These are phyloP conservation scores for Arctium lappa DNA, from an alignment of 129 eudicot species.

Conservation along the genomic window DNA sequence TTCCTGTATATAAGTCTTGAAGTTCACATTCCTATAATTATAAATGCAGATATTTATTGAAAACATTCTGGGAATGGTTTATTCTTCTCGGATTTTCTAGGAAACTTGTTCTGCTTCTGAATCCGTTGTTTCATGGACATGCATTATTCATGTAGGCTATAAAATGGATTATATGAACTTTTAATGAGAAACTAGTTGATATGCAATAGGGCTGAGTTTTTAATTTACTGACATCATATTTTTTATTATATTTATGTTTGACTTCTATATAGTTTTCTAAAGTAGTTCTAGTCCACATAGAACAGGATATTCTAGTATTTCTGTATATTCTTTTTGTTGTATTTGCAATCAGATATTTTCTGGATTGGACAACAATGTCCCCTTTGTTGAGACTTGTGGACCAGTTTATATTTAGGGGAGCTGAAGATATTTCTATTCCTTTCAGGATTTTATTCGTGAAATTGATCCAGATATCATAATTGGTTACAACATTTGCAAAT, in stretches of 20 bases:
- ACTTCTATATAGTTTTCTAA: background rate
- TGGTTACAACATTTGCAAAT: slow-evolving; percentile 97
- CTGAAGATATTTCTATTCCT: slow-evolving; percentile 6
- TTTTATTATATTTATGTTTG: background rate
- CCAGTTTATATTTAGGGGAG: background rate
- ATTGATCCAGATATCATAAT: slow-evolving; percentile 97
- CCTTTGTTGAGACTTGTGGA: background rate
- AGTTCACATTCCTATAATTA: background rate
- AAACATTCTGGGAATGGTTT: background rate
- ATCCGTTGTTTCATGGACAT: background rate
- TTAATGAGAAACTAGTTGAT: background rate
- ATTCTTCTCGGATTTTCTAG: background rate
- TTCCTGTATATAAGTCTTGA: background rate
- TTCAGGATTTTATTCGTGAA: slow-evolving; percentile 88
- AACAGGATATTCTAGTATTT: slow-evolving; percentile 8
- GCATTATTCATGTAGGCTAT: background rate
- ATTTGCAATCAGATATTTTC: background rate
- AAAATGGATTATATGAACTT: background rate
- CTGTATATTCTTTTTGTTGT: slow-evolving; percentile 8
- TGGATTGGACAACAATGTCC: background rate
- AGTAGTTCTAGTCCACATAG: background rate
- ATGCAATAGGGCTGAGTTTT: background rate
- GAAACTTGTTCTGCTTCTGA: background rate
- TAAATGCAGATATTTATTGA: background rate
- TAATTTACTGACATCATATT: background rate